phyloP scores from a whole-genome alignment of 306 rosid genomes.

The Quercus bicolor region DNA sequence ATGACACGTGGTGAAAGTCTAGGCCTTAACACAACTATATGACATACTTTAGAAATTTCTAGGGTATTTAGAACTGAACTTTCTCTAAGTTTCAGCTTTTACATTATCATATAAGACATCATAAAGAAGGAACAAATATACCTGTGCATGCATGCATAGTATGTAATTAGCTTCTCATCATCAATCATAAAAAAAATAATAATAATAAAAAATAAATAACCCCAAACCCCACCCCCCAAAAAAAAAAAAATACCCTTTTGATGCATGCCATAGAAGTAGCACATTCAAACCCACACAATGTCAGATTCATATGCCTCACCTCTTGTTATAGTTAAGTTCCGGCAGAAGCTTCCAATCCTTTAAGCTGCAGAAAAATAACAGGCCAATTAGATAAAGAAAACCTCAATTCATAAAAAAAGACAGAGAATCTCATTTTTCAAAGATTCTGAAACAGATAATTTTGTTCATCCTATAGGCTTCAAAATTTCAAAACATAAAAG shows the following conservation, averaged over 20 bases:
- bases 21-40: no score
- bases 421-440: neutral
- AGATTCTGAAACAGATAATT: neutral
- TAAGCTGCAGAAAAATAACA: conserved; percentile 54
- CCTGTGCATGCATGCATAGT: neutral
- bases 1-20: no score
- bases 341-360: conserved; percentile 75
- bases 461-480: neutral
- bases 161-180: neutral
- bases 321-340: conserved; percentile 63
- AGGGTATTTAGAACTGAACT: no score
- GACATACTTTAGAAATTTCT: no score
- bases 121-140: neutral
- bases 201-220: neutral
- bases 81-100: no score
- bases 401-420: conserved; percentile 19
- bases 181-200: neutral
- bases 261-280: conserved; percentile 10
- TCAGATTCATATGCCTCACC: conserved; percentile 42
- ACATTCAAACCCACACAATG: conserved; percentile 20
- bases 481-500: neutral
- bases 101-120: no score
- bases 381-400: conserved; percentile 4
- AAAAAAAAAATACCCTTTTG: neutral
- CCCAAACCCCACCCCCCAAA: neutral